Conservation (phyloP, 2,329 filamentous ascomycete genomes). For the Juglanconis oblonga region DNA sequence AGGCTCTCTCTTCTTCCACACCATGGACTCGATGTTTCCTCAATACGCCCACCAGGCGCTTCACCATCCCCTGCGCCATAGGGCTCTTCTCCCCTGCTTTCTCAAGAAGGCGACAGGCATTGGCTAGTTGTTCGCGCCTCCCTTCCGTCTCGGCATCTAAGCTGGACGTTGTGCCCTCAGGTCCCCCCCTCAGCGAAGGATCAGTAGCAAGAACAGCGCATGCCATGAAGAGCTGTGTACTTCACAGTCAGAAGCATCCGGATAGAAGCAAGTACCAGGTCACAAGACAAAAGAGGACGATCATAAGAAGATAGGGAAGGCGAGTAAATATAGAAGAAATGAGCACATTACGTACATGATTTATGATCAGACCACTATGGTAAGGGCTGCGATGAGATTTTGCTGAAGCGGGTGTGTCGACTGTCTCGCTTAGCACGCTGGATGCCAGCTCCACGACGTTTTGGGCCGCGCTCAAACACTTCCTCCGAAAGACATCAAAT, state of each 20-base stretch:
- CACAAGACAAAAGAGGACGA: background rate
- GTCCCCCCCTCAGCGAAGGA: background rate
- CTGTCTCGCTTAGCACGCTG: conserved; percentile 4
- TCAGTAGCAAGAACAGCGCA: conserved; percentile 20
- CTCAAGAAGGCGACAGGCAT: conserved; percentile 19
- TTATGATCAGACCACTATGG: conserved; percentile 11
- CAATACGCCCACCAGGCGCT: conserved; percentile 16
- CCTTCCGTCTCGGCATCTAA: conserved; percentile 12
- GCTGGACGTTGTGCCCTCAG: background rate
- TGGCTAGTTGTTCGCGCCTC: conserved; percentile 12
- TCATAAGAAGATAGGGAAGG: too few relatives aligned
- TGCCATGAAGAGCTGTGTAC: conserved; percentile 12
- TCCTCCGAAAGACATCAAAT: conserved; percentile 7
- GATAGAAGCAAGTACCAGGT: too few relatives aligned
- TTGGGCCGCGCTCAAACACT: conserved; percentile 10
- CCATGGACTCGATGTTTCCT: conserved; percentile 13
- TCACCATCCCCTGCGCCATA: conserved; percentile 18
- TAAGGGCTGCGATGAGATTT: conserved; percentile 1
- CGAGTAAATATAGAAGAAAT: background rate
- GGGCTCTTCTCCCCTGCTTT: conserved; percentile 16
- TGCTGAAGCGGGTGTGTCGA: background rate
- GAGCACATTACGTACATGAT: background rate
- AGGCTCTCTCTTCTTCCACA: background rate
- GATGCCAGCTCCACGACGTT: conserved; percentile 10
- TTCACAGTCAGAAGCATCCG: background rate